Conservation (phyloP, 2,329 filamentous ascomycete species). For the Fusarium globosum region DNA sequence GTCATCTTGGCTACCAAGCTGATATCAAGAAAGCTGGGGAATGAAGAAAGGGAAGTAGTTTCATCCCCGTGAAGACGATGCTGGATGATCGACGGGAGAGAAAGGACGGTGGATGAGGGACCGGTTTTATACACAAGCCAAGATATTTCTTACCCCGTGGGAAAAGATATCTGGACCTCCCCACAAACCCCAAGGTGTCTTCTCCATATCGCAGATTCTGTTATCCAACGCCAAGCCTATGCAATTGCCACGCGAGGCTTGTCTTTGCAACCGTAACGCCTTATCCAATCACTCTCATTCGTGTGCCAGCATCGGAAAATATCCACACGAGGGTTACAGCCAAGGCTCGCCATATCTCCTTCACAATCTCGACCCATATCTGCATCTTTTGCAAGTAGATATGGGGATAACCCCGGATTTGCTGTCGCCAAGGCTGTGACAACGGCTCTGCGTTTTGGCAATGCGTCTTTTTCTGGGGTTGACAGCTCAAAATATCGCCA, state of each 20-base stretch:
- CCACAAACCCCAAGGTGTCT: background rate
- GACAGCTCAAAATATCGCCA: background rate
- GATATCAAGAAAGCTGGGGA: background rate
- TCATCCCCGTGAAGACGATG: background rate
- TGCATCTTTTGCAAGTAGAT: background rate
- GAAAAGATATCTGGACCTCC: background rate
- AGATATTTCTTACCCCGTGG: conserved; percentile 14
- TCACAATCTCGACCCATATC: conserved; percentile 1
- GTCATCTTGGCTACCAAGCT: conserved; percentile 10
- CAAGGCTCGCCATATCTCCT: background rate
- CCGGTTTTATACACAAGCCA: conserved; percentile 22
- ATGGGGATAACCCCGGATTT: background rate
- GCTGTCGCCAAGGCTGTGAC: conserved; percentile 9
- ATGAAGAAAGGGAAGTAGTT: background rate
- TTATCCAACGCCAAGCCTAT: conserved; percentile 13
- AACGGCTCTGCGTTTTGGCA: background rate
- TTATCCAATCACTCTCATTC: background rate
- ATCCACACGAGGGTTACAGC: background rate
- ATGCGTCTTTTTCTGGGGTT: background rate
- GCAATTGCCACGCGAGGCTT: conserved; percentile 21
- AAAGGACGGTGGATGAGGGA: background rate
- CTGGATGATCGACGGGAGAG: background rate
- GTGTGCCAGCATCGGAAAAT: background rate
- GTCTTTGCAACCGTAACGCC: conserved; percentile 12
- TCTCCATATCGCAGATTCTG: conserved; percentile 8